Conservation (phyloP, 2,329 filamentous ascomycete genomes). For the Hypoxylon rubiginosum region DNA sequence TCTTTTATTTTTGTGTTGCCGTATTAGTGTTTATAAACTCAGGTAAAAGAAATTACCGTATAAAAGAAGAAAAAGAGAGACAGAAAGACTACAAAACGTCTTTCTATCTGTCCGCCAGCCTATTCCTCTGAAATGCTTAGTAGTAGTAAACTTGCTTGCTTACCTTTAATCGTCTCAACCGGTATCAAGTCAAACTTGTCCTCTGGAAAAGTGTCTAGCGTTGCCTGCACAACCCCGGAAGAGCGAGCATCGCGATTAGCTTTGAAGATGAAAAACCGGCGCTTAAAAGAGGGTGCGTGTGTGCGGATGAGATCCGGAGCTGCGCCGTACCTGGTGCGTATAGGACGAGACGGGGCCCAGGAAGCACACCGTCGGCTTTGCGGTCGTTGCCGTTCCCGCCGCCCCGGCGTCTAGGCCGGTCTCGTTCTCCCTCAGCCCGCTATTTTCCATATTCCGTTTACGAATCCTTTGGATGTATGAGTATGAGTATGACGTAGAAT, state of each 20-base stretch:
- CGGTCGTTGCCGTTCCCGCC: slow-evolving; percentile 4
- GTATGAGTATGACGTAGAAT: not conserved
- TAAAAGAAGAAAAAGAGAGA: too few relatives aligned
- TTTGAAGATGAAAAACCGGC: not conserved
- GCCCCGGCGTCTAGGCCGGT: slow-evolving; percentile 7
- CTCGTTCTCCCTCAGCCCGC: slow-evolving; percentile 7
- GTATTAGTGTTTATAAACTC: not conserved
- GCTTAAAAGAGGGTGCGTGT: too few relatives aligned
- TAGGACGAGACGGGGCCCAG: slow-evolving; percentile 65
- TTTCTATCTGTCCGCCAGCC: too few relatives aligned
- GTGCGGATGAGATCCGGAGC: not conserved
- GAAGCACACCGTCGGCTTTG: slow-evolving; percentile 61
- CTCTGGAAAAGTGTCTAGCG: slow-evolving; percentile 62
- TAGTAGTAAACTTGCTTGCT: slow-evolving; percentile 2
- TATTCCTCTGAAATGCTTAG: not conserved
- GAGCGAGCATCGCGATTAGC: slow-evolving; percentile 3
- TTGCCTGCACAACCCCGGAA: slow-evolving; percentile 56
- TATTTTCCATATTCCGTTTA: slow-evolving; percentile 34
- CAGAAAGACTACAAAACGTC: too few relatives aligned
- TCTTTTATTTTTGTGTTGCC: slow-evolving; percentile 64
- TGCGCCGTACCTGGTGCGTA: slow-evolving; percentile 62
- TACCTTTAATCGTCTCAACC: slow-evolving; percentile 65
- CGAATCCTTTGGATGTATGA: not conserved
- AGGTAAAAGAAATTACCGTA: not conserved
- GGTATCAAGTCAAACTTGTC: slow-evolving; percentile 63